Evolutionary conservation across 805 yeast species (phyloP), one percentile per base, ranked within the genome.

Genomic region (Yamadazyma endophytica): DNA sequence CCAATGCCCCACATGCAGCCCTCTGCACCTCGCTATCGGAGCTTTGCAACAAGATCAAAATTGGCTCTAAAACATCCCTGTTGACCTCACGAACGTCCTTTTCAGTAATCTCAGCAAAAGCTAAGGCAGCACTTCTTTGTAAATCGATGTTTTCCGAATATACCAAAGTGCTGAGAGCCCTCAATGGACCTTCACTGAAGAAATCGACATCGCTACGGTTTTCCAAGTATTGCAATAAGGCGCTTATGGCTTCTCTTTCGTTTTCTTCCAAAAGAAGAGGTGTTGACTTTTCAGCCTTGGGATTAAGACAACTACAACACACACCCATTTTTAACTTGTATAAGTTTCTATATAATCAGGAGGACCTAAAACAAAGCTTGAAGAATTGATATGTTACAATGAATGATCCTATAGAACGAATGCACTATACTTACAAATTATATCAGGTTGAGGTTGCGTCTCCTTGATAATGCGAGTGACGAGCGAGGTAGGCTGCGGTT

Each of bases 1-100:
- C 98, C 45, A 92, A 67, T 2, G 98, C 97, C 5, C 97, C 98
- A 60, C 97, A 90, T 0, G 98, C 97, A 6, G 98, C 98, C 32
- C 97, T 75, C 63, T 92, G 97, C 21, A 92, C 96, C 61, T 92
- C 98, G 35, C 89, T 75, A 57, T 92, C 98, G 13, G 82, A 70
- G 39, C 84, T 77, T 56, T 90, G 96, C 43, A 92, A 68, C 29
- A 92, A 70, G 28, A 87, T 84, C 39, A 92, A 69, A 24, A 92
- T 89, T 29, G 97, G 98, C 57, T 92, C 97, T 44, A 92, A 68
- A 3, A 90, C 96, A 44, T 87, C 95, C 36, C 94, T 72, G 47
- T 82, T 81, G 20, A 92, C 97, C 24, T 90, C 82, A 42, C 92
- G 75, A 22, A 88, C 94, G 52, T 88, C 95, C 56, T 92, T 92